Base-by-base conservation (phyloP, 352 stramenopile genomes). In the Pythium volutum region DNA sequence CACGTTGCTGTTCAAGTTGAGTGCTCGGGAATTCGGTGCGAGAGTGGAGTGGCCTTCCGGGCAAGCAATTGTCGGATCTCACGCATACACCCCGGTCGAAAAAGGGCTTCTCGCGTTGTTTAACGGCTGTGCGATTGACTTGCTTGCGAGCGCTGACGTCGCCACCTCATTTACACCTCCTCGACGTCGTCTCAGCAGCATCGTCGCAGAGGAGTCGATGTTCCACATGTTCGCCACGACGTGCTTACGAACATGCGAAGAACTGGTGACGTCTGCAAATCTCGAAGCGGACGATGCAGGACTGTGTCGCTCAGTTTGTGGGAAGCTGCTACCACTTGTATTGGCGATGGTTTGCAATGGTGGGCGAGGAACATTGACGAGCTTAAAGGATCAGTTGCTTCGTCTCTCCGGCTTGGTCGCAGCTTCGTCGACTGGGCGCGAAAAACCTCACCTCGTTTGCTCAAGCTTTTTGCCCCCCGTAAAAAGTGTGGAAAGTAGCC, bases 401-500 rank as follows among this genome's bases (percentile, higher is more conserved):
- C 27, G 49, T 11, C 15, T 68, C 6, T 3, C 50, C 3, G 22
- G 1, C 12, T 36, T 48, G 54, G 23, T 63, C 5, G 22, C 23
- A 4, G 12, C 22, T 15, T 3, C 25, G 38, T 26, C 15, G 3
- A 45, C 38, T 14, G 1, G 15, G 22, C 4, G 4, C 16, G 14
- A 20, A 9, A 4, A 2, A 41, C 15, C 26, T n/a, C 3, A 51
- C 26, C 39, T 29, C 31, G 31, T 15, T 36, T 36, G 31, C 2
- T 67, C 59, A 22, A 14, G 15, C 14, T 47, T 47, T 8, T 15
- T 64, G 0, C 36, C 49, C 7, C 20, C 29, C 1, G 25, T 29
- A 2, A 77, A 76, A 59, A 61, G 85, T 14, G 69, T 91, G 16
- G 81, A 93, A 61, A 88, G 74, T 29, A 42, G 70, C 3, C 83